Evolutionary conservation across 2,329 filamentous ascomycete species (phyloP).

Genomic region (Botrytis byssoidea): DNA sequence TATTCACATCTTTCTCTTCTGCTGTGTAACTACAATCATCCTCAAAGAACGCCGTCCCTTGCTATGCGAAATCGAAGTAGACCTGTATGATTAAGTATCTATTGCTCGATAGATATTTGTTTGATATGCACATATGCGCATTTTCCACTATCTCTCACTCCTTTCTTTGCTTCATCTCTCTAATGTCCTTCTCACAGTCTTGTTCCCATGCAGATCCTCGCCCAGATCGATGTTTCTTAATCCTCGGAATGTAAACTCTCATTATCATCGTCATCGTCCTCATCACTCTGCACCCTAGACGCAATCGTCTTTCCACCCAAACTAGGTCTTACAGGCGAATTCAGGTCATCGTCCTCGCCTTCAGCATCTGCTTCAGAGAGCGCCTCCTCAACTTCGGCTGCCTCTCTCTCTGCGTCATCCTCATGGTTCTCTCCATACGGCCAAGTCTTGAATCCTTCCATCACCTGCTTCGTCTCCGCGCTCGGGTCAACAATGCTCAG

Average conservation of each 20-base stretch:
- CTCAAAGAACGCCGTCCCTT: background rate
- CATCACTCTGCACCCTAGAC: conserved; percentile 17
- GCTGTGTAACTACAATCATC: background rate
- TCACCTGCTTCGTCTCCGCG: conserved; percentile 15
- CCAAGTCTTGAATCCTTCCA: background rate
- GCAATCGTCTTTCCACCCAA: conserved; percentile 8
- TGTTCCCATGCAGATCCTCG: background rate
- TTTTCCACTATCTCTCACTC: background rate
- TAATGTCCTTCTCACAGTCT: background rate
- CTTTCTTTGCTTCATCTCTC: background rate
- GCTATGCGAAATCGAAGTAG: background rate
- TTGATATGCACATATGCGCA: background rate
- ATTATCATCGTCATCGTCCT: conserved; percentile 7
- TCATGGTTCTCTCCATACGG: conserved; percentile 13
- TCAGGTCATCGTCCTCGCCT: conserved; percentile 13
- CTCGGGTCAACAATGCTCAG: conserved; percentile 13
- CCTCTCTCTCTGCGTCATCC: conserved; percentile 8
- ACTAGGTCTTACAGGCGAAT: conserved; percentile 6
- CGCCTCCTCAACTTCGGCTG: background rate
- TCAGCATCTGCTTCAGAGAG: conserved; percentile 15
- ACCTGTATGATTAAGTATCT: background rate
- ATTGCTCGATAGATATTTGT: background rate
- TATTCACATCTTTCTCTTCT: background rate
- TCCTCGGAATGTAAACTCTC: conserved; percentile 17
- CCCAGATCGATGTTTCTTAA: background rate